Evolutionary conservation across 1,284 basidiomycete genomes (phyloP), one percentile per base, ranked within the genome.

Genomic region (Apiotrichum akiyoshidainum): DNA sequence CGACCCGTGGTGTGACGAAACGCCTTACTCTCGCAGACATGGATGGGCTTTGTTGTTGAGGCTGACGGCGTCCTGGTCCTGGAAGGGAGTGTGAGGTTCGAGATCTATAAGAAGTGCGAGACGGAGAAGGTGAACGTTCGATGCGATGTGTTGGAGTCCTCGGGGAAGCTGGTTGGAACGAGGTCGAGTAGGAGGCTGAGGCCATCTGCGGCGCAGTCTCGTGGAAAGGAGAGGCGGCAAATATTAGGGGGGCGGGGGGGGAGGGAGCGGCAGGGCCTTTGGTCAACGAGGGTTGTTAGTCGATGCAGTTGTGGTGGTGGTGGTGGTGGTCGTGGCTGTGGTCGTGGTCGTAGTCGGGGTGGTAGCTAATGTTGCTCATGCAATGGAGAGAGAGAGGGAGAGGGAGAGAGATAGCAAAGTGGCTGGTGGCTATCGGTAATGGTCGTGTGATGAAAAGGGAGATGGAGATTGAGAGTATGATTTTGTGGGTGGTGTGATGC

Each of bases 1-100:
- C 19, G n/a, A 65, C 41, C 4, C 67, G 54, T 5, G 63, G 62
- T 5, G 64, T 60, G 8, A 68, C 31, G 26, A 60, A 17, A 54
- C 58, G 21, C n/a, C 55, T 50, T 5, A 45, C 40, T 8, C 47
- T 31, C 19, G 21, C 35, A 3, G 22, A 19, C 40, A 49, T 50
- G 26, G 40, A 46, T 21, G 31, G 16, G 34, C n/a, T 13, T n/a
- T 19, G 48, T 10, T 21, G n/a, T 10, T 26, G 35, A 12, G 12
- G n/a, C 16, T 17, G 26, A 5, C 1, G 46, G 12, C 31, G 22
- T 19, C 12, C 11, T 35, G 46, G 26, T 5, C 7, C 31, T 10
- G 46, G 46, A 21, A 44, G 19, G 21, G 46, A 48, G 46, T n/a
- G 46, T 16, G n/a, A 40, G 22, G 9, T 33, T 14, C 14, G 46